Evolutionary conservation across 176 grass and related monocot species (phyloP), one percentile per base, ranked within the genome.

Genomic region (Saccharum officinarum): DNA sequence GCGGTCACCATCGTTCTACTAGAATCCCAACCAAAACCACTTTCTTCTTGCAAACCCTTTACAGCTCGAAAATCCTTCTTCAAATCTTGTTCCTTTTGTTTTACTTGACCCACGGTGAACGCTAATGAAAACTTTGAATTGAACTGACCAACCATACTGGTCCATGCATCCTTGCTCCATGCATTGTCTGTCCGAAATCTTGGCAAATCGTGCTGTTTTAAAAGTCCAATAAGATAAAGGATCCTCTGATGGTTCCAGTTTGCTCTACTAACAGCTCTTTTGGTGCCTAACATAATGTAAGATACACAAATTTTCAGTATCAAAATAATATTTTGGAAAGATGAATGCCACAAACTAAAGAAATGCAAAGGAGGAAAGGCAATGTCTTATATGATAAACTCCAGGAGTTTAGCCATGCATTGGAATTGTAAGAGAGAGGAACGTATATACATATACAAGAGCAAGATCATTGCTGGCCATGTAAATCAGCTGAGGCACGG

Each of bases 61-160:
- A 83, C 7, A 22, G 0, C 10, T 64, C 20, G 72, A 23, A 33
- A 75, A 0, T 63, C 55, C 57, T 64, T 78, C 20, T 78, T 83
- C 17, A 65, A 3, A 75, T 83, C 69, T 44, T 83, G 55, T 17
- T 75, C 70, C 18, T 83, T 83, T 63, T 83, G 54, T 39, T 83
- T 83, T 6, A 61, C 80, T 73, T 73, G 33, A 61, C 5, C 52
- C 31, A 13, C 0, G 3, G 6, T 34, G 37, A 5, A 59, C n/a
- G 69, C 30, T 26, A 25, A 17, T 20, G 12, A 15, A 64, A 83
- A 74, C 8, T 6, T 45, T 8, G 17, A 4, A 47, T 83, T 83
- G 37, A 83, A 65, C 6, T 26, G 14, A 59, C 4, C 7, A 8
- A 30, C 13, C 1, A 82, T 82, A 13, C 1, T 72, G 1, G 30